phyloP scores from a whole-genome alignment of 192 early-diverging fungal genomes.

The Phlyctochytrium bullatum region DNA sequence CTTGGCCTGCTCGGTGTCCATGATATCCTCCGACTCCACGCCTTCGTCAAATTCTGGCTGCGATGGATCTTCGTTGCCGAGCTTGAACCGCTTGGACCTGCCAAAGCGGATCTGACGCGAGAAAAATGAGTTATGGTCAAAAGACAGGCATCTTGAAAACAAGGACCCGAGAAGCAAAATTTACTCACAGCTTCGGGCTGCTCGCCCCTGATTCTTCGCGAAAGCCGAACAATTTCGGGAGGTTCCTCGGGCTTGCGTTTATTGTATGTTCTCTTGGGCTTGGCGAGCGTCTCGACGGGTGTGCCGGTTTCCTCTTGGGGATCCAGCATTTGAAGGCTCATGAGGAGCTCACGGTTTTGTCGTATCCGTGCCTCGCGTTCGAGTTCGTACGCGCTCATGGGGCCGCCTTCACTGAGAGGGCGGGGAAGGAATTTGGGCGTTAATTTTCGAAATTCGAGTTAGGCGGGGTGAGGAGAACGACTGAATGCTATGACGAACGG shows the following conservation, averaged over 20 bases:
- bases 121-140: neutral
- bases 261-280: no score
- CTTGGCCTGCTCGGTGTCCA: neutral
- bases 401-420: no score
- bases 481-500: no score
- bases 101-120: neutral
- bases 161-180: neutral
- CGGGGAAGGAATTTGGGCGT: no score
- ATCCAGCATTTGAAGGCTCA: slow-evolving; percentile 6
- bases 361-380: slow-evolving; percentile 21
- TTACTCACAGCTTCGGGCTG: neutral
- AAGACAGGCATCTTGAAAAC: no score
- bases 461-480: no score
- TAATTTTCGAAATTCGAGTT: no score
- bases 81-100: neutral
- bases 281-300: no score
- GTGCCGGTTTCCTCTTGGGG: neutral
- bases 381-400: slow-evolving; percentile 24
- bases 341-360: slow-evolving; percentile 15
- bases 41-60: neutral
- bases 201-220: neutral
- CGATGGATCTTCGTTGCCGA: slow-evolving; percentile 3
- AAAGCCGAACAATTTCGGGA: no score
- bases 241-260: no score
- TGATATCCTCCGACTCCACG: slow-evolving; percentile 4